Base-by-base conservation (phyloP, 257 asterid species). In the Cordia subcordata region DNA sequence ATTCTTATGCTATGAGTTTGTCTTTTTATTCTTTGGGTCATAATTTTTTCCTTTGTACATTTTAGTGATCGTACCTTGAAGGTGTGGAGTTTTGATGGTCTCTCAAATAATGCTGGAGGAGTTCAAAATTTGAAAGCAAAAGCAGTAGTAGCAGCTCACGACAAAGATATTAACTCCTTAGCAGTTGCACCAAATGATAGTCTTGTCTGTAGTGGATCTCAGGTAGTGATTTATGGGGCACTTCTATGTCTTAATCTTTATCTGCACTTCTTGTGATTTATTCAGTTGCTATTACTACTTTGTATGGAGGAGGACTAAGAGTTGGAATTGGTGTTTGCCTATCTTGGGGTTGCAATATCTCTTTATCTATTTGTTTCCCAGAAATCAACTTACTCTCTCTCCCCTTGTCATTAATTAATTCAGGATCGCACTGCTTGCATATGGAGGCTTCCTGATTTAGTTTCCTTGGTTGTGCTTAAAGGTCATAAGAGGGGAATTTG, bases 171-270 rank as follows among this genome's bases (percentile, higher is more conserved):
- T 32, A 93, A 89, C 75, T 81, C 96, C 0, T 45, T 93, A 64
- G 99, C 99, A 23, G 63, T 89, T 69, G 85, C 99, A 42, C 97
- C 97, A 53, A 82, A 93, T 72, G 99, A 86, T 61, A 82, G 86
- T 80, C 95, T 93, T 74, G 94, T 89, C 68, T 93, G 99, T 66
- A 93, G 96, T 72, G 99, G 97, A 44, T 93, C 99, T 53, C 95
- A 89, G 99, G 99, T 93, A 61, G 83, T 65, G 45, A 65, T 39
- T 40, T 60, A 35, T 32, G 14, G 13, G n/a, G 42, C 13, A 4
- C n/a, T n/a, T n/a, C n/a, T n/a, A n/a, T n/a, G 6, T 35, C 13
- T 49, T n/a, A n/a, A 56, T 57, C 10, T 11, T 50, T 27, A 22
- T 19, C 38, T 22, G 14, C 10, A 27, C 6, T 21, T 12, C 10